Percentiles rank a stretch among this genome's conserved stretches.
Conservation (phyloP, 192 early-diverging fungal species). For the Phycomyces blakesleeanus region DNA sequence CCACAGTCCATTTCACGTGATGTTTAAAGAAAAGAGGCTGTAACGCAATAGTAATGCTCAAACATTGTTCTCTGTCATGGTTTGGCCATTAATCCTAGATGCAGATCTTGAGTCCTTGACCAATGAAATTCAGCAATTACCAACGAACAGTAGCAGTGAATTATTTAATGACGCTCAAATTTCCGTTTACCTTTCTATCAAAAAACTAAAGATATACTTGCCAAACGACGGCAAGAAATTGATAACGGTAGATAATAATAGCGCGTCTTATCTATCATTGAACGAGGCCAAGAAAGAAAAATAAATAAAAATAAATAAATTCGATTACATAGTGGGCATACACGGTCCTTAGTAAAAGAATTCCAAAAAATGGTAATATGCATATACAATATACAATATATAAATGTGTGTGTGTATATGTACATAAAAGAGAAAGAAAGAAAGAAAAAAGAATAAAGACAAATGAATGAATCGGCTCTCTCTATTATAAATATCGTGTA, state of each 20-base stretch:
- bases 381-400: not conserved
- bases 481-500: too few relatives aligned
- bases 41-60: too few relatives aligned
- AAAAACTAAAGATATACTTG: constrained; percentile 15
- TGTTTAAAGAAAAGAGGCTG: too few relatives aligned
- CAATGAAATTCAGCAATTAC: not conserved
- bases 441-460: too few relatives aligned
- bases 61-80: too few relatives aligned
- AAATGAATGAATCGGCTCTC: not conserved
- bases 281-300: not conserved
- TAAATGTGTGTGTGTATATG: too few relatives aligned
- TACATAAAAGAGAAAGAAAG: too few relatives aligned
- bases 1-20: too few relatives aligned
- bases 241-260: constrained; percentile 20
- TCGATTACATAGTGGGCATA: constrained; percentile 13
- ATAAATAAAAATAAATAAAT: not conserved
- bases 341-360: constrained; percentile 6
- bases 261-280: not conserved
- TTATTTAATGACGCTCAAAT: not conserved
- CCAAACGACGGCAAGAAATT: constrained; percentile 1
- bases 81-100: too few relatives aligned
- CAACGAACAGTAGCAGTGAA: not conserved
- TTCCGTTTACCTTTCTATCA: constrained; percentile 8
- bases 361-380: constrained; percentile 1
- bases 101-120: not conserved